These are phyloP conservation scores for Cryoendolithus antarcticus DNA, from an alignment of 2,329 filamentous ascomycete genomes.

Conservation along the genomic window DNA sequence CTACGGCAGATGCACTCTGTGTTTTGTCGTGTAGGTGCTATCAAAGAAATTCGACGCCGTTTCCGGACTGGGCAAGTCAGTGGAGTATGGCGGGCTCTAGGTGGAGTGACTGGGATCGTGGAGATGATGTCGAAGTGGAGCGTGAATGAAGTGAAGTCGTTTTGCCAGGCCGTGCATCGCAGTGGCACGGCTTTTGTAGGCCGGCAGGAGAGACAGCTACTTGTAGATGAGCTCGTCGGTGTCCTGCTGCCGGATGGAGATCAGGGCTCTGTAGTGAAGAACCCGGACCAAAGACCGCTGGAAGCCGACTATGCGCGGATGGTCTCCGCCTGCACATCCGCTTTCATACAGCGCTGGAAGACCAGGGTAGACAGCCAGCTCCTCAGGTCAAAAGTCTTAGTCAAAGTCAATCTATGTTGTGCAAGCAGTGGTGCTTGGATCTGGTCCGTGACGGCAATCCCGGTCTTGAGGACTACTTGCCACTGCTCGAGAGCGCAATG, in stretches of 20 bases:
- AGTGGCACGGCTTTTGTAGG: constrained; percentile 3
- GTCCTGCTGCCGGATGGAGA: constrained; percentile 2
- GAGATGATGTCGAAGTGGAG: constrained; percentile 9
- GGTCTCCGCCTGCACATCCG: constrained; percentile 11
- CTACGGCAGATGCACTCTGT: constrained; percentile 7
- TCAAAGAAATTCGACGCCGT: constrained; percentile 7
- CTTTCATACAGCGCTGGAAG: constrained; percentile 3
- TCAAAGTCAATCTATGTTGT: constrained; percentile 3
- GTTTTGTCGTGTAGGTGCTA: constrained; percentile 7
- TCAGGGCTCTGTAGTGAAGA: background rate
- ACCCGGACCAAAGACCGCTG: constrained; percentile 10
- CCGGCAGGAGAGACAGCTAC: constrained; percentile 4
- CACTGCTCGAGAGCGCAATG: constrained; percentile 2
- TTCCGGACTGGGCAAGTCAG: constrained; percentile 6
- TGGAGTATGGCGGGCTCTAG: constrained; percentile 10
- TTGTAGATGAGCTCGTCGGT: constrained; percentile 9
- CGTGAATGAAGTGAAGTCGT: constrained; percentile 11
- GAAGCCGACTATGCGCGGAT: constrained; percentile 4
- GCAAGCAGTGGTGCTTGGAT: constrained; percentile 3
- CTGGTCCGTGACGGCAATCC: background rate
- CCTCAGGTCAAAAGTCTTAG: background rate
- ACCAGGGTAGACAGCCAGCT: constrained; percentile 1
- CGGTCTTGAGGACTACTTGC: background rate
- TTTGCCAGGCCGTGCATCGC: constrained; percentile 8
- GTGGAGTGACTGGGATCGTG: constrained; percentile 10